Conservation (phyloP, 345 rosid species). For the Pseudoturritis turrita region DNA sequence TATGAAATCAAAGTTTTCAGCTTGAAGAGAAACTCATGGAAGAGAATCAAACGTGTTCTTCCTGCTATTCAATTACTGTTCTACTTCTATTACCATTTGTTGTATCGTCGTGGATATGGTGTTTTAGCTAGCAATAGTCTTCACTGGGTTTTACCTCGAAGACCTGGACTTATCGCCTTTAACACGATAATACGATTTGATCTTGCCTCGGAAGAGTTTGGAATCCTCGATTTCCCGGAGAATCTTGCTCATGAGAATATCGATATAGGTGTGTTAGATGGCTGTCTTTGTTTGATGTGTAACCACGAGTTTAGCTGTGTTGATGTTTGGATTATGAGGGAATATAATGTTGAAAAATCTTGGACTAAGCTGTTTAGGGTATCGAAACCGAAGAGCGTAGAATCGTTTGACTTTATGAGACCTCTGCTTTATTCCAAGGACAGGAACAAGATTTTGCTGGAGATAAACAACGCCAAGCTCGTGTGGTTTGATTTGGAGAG, state of each 20-base stretch:
- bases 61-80: slow-evolving; percentile 13
- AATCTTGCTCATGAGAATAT: slow-evolving; percentile 7
- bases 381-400: slow-evolving; percentile 12
- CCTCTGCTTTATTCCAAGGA: slow-evolving; percentile 45
- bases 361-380: slow-evolving; percentile 47
- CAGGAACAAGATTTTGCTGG: slow-evolving; percentile 41
- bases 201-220: slow-evolving; percentile 37
- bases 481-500: slow-evolving; percentile 46
- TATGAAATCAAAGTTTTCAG: slow-evolving; percentile 42
- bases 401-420: slow-evolving; percentile 33
- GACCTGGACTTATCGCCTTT: slow-evolving; percentile 12
- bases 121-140: slow-evolving; percentile 44
- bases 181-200: slow-evolving; percentile 41
- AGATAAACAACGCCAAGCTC: slow-evolving; percentile 38
- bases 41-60: slow-evolving; percentile 28
- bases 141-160: slow-evolving; percentile 46
- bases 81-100: slow-evolving; percentile 17
- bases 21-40: slow-evolving; percentile 35
- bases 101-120: slow-evolving; percentile 33
- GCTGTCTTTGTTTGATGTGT: slow-evolving; percentile 38
- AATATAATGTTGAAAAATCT: slow-evolving; percentile 42
- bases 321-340: slow-evolving; percentile 65
- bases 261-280: slow-evolving; percentile 45
- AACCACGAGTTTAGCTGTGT: slow-evolving; percentile 23
- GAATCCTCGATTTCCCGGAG: slow-evolving; percentile 37